These are phyloP conservation scores for Neurospora terricola DNA, from an alignment of 495 filamentous ascomycete genomes.

Conservation along the genomic window DNA sequence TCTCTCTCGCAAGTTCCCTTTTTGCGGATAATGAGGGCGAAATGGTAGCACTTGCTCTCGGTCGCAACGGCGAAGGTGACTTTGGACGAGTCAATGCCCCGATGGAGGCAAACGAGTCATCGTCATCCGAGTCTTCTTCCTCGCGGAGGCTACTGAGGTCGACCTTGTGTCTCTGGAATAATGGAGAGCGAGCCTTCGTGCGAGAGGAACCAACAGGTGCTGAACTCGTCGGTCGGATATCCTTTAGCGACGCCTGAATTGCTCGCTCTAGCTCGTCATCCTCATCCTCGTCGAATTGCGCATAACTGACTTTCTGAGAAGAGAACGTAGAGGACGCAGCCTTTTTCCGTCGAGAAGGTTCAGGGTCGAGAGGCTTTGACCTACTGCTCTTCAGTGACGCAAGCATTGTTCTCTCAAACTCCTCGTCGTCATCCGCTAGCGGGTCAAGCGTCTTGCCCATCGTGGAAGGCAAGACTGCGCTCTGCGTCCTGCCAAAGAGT, in stretches of 20 bases:
- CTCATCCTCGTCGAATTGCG: not conserved
- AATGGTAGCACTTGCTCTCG: not conserved
- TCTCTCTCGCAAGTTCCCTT: not conserved
- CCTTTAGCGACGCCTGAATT: not conserved
- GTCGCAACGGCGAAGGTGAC: not conserved
- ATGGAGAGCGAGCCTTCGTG: not conserved
- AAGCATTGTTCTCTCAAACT: not conserved
- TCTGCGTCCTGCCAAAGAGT: not conserved
- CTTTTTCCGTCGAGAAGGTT: no score
- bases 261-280: not conserved
- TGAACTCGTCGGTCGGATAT: not conserved
- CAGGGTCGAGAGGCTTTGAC: not conserved
- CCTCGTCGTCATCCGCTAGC: slow-evolving; percentile 8
- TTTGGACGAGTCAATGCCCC: not conserved
- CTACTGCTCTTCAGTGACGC: not conserved
- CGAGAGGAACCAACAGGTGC: not conserved
- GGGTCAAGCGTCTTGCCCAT: not conserved
- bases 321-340: no score
- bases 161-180: not conserved
- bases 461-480: not conserved
- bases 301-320: no score
- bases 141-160: not conserved
- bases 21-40: not conserved
- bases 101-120: slow-evolving; percentile 9
- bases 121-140: slow-evolving; percentile 1